phyloP scores from a whole-genome alignment of 2,329 filamentous ascomycete genomes.

The Venturia nashicola region DNA sequence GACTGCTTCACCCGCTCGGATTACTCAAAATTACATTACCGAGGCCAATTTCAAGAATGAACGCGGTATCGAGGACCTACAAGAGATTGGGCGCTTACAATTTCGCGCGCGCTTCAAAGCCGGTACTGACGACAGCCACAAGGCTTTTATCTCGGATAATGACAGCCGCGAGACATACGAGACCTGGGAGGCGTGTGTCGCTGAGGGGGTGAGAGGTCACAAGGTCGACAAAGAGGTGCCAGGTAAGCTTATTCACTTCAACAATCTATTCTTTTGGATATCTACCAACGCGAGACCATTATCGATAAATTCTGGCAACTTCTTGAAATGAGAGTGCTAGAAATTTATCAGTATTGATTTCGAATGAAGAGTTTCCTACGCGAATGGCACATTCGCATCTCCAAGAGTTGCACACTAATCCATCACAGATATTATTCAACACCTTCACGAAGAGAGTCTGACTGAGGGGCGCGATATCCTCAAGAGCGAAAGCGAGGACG shows the following conservation, averaged over 20 bases:
- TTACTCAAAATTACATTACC: slow-evolving; percentile 89
- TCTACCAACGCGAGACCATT: not conserved
- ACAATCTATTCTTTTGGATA: not conserved
- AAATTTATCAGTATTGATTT: not conserved
- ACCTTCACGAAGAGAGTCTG: slow-evolving; percentile 71
- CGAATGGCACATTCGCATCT: not conserved
- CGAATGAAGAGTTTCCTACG: not conserved
- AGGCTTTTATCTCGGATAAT: slow-evolving; percentile 73
- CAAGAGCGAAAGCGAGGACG: slow-evolving; percentile 56
- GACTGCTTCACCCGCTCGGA: slow-evolving; percentile 59
- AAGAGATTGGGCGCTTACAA: slow-evolving; percentile 68
- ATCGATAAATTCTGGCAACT: not conserved
- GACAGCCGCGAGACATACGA: slow-evolving; percentile 87
- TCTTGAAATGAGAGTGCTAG: not conserved
- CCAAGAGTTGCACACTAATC: not conserved
- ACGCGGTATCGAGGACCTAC: slow-evolving; percentile 62
- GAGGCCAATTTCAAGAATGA: slow-evolving; percentile 57
- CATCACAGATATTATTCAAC: slow-evolving; percentile 44
- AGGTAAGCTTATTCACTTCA: not conserved
- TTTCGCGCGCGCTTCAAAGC: slow-evolving; percentile 79
- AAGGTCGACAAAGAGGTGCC: slow-evolving; percentile 65
- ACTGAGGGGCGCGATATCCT: slow-evolving; percentile 71
- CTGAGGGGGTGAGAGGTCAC: slow-evolving; percentile 68
- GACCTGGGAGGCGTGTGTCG: slow-evolving; percentile 82
- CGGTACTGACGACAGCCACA: slow-evolving; percentile 78